Evolutionary conservation across 2,329 filamentous ascomycete species (phyloP).

Genomic region (Claviceps sp.): DNA sequence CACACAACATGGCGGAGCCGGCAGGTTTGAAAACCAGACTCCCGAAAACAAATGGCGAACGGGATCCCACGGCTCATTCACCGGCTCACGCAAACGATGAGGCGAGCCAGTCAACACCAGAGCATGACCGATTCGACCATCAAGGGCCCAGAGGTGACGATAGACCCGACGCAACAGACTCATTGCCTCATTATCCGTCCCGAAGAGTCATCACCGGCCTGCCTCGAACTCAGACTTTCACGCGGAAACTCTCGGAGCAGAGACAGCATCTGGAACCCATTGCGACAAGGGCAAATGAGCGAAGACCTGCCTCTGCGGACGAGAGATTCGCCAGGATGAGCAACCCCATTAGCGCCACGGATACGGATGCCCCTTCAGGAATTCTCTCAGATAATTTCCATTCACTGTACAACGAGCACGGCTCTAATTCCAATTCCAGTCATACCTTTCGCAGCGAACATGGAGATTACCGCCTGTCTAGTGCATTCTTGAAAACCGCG

Average conservation of each 20-base stretch:
- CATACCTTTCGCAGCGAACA: not conserved
- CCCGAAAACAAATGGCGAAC: constrained; percentile 13
- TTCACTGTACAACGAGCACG: constrained; percentile 1
- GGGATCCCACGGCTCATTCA: constrained; percentile 17
- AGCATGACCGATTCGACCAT: not conserved
- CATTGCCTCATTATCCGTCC: constrained; percentile 7
- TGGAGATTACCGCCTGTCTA: not conserved
- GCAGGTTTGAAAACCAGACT: constrained; percentile 16
- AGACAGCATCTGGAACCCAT: constrained; percentile 59
- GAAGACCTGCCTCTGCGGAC: constrained; percentile 58
- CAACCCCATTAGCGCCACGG: constrained; percentile 13
- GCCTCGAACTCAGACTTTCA: constrained; percentile 66
- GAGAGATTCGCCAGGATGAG: constrained; percentile 14
- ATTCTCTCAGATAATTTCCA: constrained; percentile 30
- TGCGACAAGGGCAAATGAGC: constrained; percentile 49
- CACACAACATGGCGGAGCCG: constrained; percentile 19
- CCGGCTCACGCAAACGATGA: constrained; percentile 12
- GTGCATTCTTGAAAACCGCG: not conserved
- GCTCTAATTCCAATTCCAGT: not conserved
- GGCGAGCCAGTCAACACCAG: constrained; percentile 5
- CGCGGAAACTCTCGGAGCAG: constrained; percentile 69
- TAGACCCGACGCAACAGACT: not conserved
- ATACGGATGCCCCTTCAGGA: constrained; percentile 29
- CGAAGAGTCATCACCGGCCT: constrained; percentile 64
- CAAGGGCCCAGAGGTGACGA: not conserved